Percentiles rank a stretch among this genome's conserved stretches.
Evolutionary conservation across 805 yeast species (phyloP).

Genomic region (Candida verbasci): DNA sequence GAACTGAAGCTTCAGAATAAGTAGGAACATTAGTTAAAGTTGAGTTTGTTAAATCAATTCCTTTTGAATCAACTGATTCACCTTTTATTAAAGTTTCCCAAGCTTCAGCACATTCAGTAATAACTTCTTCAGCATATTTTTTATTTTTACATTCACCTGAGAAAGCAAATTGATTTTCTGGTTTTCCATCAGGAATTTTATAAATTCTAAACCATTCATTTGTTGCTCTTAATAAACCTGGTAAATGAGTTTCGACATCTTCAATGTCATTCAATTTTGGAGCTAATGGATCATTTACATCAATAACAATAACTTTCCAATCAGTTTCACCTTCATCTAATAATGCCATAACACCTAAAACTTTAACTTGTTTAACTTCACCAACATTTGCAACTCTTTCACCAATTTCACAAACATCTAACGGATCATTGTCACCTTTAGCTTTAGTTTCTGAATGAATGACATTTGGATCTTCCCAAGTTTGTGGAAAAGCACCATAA

Average conservation of each 20-base stretch:
- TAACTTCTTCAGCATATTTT: conserved; percentile 53
- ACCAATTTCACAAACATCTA: conserved; percentile 60
- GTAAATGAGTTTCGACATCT: conserved; percentile 66
- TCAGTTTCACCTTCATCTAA: conserved; percentile 95
- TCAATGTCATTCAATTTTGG: conserved; percentile 53
- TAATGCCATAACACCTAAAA: conserved; percentile 72
- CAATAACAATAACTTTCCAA: conserved; percentile 83
- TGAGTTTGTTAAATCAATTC: conserved; percentile 71
- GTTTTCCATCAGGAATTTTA: conserved; percentile 80
- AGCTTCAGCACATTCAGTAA: conserved; percentile 60
- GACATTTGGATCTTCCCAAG: conserved; percentile 75
- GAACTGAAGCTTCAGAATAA: conserved; percentile 40
- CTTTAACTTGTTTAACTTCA: conserved; percentile 57
- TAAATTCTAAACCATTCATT: conserved; percentile 79
- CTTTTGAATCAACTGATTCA: conserved; percentile 38
- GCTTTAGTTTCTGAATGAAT: conserved; percentile 56
- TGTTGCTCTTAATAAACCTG: conserved; percentile 66
- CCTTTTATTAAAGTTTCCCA: conserved; percentile 61
- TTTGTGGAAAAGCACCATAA: conserved; percentile 98
- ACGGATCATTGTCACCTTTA: conserved; percentile 90
- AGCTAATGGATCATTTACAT: conserved; percentile 63
- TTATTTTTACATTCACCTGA: conserved; percentile 60
- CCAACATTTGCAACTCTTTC: conserved; percentile 46
- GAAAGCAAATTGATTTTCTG: conserved; percentile 70
- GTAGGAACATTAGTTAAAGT: conserved; percentile 57